Percentiles rank a stretch among this genome's conserved stretches.
phyloP scores from a whole-genome alignment of 257 asterid species.

The Jaltomata sinuosa region DNA sequence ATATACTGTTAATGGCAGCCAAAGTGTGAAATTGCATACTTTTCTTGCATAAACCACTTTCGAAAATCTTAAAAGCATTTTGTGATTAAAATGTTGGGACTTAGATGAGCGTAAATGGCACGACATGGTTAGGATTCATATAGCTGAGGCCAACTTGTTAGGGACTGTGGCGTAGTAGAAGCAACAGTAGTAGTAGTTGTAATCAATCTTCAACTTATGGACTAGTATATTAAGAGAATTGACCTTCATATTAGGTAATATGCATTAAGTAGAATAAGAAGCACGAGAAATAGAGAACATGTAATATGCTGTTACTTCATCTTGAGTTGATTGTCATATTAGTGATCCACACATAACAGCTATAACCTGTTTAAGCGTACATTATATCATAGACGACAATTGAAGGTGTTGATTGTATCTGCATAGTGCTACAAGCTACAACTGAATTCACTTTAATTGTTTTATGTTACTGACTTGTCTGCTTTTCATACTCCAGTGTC shows the following conservation, averaged over 20 bases:
- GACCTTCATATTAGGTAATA: neutral
- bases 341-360: neutral
- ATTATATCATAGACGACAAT: neutral
- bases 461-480: neutral
- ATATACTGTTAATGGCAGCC: neutral
- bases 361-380: neutral
- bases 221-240: neutral
- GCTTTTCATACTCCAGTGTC: slow-evolving; percentile 33
- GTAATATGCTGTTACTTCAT: neutral
- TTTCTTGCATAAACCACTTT: neutral
- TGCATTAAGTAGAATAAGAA: neutral
- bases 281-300: neutral
- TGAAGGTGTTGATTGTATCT: neutral
- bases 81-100: neutral
- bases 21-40: neutral
- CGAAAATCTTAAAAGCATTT: neutral
- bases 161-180: neutral
- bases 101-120: neutral
- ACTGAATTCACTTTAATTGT: neutral
- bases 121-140: neutral
- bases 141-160: neutral
- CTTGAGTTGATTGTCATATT: neutral
- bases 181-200: neutral
- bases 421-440: neutral
- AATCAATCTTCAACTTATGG: neutral